A percentile compares a stretch with the other conserved stretches of the same genome.
phyloP scores from a whole-genome alignment of 352 stramenopile species.

The Elongisporangium senticosum region DNA sequence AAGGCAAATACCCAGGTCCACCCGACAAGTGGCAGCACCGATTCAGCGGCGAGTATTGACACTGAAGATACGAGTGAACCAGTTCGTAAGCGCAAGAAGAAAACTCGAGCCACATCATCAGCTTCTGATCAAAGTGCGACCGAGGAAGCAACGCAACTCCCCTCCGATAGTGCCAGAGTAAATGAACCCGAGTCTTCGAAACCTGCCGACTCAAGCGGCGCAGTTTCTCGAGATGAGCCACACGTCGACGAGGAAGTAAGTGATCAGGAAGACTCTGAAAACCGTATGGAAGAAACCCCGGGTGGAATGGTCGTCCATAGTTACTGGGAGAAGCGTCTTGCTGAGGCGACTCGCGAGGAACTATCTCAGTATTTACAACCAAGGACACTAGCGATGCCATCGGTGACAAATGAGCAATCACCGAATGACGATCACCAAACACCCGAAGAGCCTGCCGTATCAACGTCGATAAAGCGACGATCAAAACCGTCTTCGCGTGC shows the following conservation, averaged over 20 bases:
- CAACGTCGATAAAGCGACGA: not conserved
- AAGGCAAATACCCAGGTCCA: not conserved
- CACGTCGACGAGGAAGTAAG: not conserved
- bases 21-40: too few relatives aligned
- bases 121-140: not conserved
- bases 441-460: not conserved
- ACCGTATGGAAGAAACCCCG: not conserved
- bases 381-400: not conserved
- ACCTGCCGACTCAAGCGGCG: not conserved
- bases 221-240: not conserved
- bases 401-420: conserved; percentile 1
- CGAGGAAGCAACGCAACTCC: not conserved
- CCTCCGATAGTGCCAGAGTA: not conserved
- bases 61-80: not conserved
- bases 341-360: not conserved
- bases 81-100: not conserved
- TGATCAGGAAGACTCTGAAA: not conserved
- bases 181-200: not conserved
- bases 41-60: not conserved
- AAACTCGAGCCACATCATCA: not conserved
- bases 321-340: not conserved
- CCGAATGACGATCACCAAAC: not conserved
- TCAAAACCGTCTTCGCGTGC: not conserved
- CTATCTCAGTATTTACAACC: not conserved
- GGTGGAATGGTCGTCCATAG: not conserved